Base-by-base conservation (phyloP, 2,329 filamentous ascomycete genomes). In the Colletotrichum godetiae region DNA sequence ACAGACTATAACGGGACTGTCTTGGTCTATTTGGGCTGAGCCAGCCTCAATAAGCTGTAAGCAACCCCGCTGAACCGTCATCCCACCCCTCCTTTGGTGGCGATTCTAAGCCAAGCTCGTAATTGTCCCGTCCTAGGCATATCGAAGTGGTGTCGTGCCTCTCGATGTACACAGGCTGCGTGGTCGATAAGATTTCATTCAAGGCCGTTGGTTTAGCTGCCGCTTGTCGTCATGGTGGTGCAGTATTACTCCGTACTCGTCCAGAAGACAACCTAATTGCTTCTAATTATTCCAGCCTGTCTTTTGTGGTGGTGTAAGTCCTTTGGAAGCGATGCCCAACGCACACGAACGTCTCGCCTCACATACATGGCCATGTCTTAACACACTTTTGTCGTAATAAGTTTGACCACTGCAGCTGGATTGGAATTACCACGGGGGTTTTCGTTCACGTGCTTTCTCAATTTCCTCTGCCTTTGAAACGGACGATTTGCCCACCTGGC, bases 61-160 rank as follows among this genome's bases (percentile, higher is more conserved):
- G 37, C 37, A 42, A 68, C 69, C 64, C 59, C 49, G 59, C 55
- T 49, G 56, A 70, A 52, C 67, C 67, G 59, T 65, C 60, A 27
- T 49, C 58, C 46, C 46, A 4, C 37, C 37, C 37, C 15, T 65
- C 42, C 53, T 49, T 46, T 49, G 67, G 67, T 70, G 71, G 71
- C 71, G 67, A 70, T 52, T 65, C 27, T 29, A 15, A 27, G 60
- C 71, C 67, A 70, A 61, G 35, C 55, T 42, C 31, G 62, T 5
- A 22, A 49, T 55, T 61, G 35, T 66, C 46, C 60, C 55, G 61
- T 49, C 46, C 13, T 24, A 53, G 33, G 35, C 66, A 15, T n/a
- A 19, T 31, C 37, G 13, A 52, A n/a, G 65, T 35, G 65, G 65
- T 68, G 52, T 63, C 65, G 31, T 59, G 19, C 37, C 37, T 19